Base-by-base conservation (phyloP, 1,284 basidiomycete genomes). In the Pseudozyma sp. region DNA sequence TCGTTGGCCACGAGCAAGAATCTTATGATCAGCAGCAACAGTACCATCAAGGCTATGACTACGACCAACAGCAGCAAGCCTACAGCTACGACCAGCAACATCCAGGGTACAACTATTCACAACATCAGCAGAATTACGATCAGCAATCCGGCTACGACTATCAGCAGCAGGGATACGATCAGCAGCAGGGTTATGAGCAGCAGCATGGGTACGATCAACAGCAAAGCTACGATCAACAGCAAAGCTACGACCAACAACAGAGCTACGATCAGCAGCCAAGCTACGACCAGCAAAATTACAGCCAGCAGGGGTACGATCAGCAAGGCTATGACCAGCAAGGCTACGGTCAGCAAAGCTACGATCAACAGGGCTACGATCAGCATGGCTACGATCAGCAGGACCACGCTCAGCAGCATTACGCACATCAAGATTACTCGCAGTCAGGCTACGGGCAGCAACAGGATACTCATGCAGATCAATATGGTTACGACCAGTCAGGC, bases 51-150 rank as follows among this genome's bases (percentile, higher is more conserved):
- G 35, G 14, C 14, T 37, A 37, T 16, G 40, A 16, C 43, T 61
- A 64, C 40, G 59, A 67, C 16, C 62, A 64, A 29, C 55, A 54
- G n/a, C 64, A 64, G 54, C 35, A 62, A n/a, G 48, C 16, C 5
- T 54, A 71, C 8, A 60, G 39, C 42, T 68, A 67, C 31, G 37
- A 59, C 40, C 52, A 54, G 17, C 54, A 55, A 44, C 71, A 64
- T 11, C 31, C 64, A 14, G 34, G n/a, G 5, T 63, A 63, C 37
- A 42, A 51, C 47, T 55, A 62, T 7, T 43, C 61, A 34, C 63
- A 62, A 56, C 68, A 61, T 37, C 35, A 37, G 34, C 45, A 46
- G 37, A 14, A 42, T n/a, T 42, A 10, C 11, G 11, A n/a, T 14
- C 40, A 13, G n/a, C 40, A 42, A 42, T 30, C 24, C n/a, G 45